Evolutionary conservation across 2,329 filamentous ascomycete genomes (phyloP), one percentile per base, ranked within the genome.

Genomic region (Zymoseptoria pseudotritici): DNA sequence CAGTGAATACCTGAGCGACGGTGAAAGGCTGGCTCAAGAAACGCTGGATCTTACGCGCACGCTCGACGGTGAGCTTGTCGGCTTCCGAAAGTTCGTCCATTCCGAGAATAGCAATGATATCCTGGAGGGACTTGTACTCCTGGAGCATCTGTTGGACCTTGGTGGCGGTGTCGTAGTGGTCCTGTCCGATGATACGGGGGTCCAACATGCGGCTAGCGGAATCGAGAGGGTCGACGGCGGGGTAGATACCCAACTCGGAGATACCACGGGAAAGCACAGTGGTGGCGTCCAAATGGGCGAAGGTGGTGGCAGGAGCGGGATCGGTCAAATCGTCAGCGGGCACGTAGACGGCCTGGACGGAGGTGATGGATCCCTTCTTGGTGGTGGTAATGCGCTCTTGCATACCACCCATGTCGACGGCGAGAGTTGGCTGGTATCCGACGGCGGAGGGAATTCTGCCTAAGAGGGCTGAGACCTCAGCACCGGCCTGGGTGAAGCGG

Each of bases 291-390:
- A 99, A 89, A 82, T 99, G 94, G 79, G 94, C 94, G 82, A 99
- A 99, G 80, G 94, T 99, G 80, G 94, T 97, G 79, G 94, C 94
- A 73, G 94, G 94, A 71, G 94, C 94, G 82, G 94, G 94, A 83
- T 99, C 94, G 84, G 94, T 99, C 90, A 99, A 88, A 89, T 99
- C 94, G 81, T 99, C 94, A 89, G 94, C 94, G 79, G 94, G 94
- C 80, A 99, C 94, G 85, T 99, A 99, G 81, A 99, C 94, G 80
- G 94, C 94, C 87, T 99, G 94, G 80, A 99, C 94, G 72, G 94
- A 99, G 72, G 94, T 99, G 82, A 99, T 99, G 78, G 94, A 97
- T 77, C 94, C 94, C 88, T 97, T 96, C 79, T 88, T 92, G 81
- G 94, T 99, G 79, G 94, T 99, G 79, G 94, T 99, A 75, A 99